Percentiles rank a stretch among this genome's conserved stretches.
Conservation (phyloP, 257 asterid species). For the Cinchona pubescens region DNA sequence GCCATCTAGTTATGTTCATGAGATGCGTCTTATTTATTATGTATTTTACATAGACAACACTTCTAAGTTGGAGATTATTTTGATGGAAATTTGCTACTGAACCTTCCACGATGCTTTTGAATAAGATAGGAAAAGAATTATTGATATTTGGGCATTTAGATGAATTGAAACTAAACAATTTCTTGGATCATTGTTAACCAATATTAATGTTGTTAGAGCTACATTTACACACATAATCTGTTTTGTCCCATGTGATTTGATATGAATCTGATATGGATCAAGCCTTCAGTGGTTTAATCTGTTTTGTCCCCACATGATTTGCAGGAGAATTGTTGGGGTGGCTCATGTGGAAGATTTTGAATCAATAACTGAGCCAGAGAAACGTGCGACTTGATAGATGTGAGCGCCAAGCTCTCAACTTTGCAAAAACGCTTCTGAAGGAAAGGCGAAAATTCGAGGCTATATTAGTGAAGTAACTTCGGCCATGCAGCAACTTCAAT, state of each 20-base stretch:
- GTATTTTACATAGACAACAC: not conserved
- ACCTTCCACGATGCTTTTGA: not conserved
- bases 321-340: slow-evolving; percentile 94
- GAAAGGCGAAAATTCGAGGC: slow-evolving; percentile 53
- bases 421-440: slow-evolving; percentile 67
- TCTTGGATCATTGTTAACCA: not conserved
- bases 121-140: not conserved
- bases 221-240: not conserved
- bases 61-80: not conserved
- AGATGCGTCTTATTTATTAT: not conserved
- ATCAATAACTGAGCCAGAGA: slow-evolving; percentile 57
- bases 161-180: not conserved
- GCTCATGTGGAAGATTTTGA: slow-evolving; percentile 97
- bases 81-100: not conserved
- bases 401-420: slow-evolving; percentile 73
- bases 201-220: not conserved
- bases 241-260: no score
- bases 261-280: not conserved
- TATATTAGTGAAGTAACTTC: slow-evolving; percentile 70
- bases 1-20: not conserved
- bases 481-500: slow-evolving; percentile 42
- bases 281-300: not conserved
- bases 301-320: slow-evolving; percentile 8
- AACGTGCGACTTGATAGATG: slow-evolving; percentile 82
- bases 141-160: not conserved